Conservation (phyloP, 495 filamentous ascomycete genomes). For the Lophium mytilinum region DNA sequence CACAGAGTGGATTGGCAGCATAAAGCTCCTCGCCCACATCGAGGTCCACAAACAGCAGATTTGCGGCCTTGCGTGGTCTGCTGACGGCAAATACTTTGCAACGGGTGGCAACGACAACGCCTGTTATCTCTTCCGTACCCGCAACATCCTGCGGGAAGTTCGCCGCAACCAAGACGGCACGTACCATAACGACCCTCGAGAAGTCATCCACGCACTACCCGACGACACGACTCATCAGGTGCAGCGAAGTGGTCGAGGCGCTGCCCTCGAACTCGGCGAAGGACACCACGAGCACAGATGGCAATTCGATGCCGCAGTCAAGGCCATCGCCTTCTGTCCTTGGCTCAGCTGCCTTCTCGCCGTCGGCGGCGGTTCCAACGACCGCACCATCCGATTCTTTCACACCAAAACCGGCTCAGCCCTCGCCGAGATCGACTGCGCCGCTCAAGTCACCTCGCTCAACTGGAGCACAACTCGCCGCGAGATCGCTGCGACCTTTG, state of each 20-base stretch:
- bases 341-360: slow-evolving; percentile 86
- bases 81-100: slow-evolving; percentile 66
- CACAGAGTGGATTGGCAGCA: slow-evolving; percentile 63
- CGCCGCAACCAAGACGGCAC: slow-evolving; percentile 4
- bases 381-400: slow-evolving; percentile 93
- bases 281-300: slow-evolving; percentile 66
- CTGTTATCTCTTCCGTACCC: slow-evolving; percentile 71
- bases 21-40: slow-evolving; percentile 71
- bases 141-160: slow-evolving; percentile 44
- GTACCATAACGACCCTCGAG: slow-evolving; percentile 7
- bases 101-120: slow-evolving; percentile 89
- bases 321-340: slow-evolving; percentile 94
- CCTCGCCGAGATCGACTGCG: slow-evolving; percentile 83
- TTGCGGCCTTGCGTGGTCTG: slow-evolving; percentile 85
- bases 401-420: slow-evolving; percentile 78
- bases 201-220: slow-evolving; percentile 20
- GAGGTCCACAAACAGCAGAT: slow-evolving; percentile 80
- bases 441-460: slow-evolving; percentile 86
- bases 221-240: slow-evolving; percentile 15
- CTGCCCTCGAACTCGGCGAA: slow-evolving; percentile 26
- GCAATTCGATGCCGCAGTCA: slow-evolving; percentile 79
- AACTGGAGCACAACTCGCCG: slow-evolving; percentile 81
- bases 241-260: slow-evolving; percentile 14
- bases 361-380: slow-evolving; percentile 87
- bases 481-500: slow-evolving; percentile 90